Percentiles rank a stretch among this genome's conserved stretches.
phyloP scores from a whole-genome alignment of 139 green algal species.

The Volvox africanus region DNA sequence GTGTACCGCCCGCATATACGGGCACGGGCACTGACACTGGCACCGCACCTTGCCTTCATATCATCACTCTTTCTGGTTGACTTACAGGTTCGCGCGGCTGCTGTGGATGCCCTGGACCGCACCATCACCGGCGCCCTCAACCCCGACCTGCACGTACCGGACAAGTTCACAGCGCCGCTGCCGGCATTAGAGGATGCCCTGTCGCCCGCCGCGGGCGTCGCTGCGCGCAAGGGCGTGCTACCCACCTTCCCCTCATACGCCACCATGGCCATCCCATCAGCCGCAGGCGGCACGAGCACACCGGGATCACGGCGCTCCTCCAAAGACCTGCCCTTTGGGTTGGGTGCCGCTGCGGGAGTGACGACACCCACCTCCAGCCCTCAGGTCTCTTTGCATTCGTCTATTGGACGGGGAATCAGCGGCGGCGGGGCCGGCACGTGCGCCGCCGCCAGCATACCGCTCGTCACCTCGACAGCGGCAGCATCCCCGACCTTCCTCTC shows the following conservation, averaged over 20 bases:
- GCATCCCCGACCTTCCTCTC: neutral
- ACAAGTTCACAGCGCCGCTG: constrained; percentile 45
- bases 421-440: neutral
- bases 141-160: constrained; percentile 26
- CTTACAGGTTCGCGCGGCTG: constrained; percentile 63
- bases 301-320: neutral
- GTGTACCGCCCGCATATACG: too few relatives aligned
- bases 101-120: constrained; percentile 78
- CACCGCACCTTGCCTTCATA: too few relatives aligned
- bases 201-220: neutral
- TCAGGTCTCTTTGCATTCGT: too few relatives aligned
- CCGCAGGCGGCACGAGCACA: neutral
- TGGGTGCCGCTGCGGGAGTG: neutral
- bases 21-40: too few relatives aligned
- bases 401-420: neutral
- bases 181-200: neutral
- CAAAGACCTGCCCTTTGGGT: neutral
- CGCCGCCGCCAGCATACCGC: neutral
- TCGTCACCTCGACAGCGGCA: neutral
- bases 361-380: neutral
- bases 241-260: neutral
- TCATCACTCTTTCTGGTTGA: too few relatives aligned
- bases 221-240: neutral
- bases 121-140: constrained; percentile 73
- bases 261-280: neutral